phyloP scores from a whole-genome alignment of 768 basidiomycete genomes.

The Mycena capillaripes region DNA sequence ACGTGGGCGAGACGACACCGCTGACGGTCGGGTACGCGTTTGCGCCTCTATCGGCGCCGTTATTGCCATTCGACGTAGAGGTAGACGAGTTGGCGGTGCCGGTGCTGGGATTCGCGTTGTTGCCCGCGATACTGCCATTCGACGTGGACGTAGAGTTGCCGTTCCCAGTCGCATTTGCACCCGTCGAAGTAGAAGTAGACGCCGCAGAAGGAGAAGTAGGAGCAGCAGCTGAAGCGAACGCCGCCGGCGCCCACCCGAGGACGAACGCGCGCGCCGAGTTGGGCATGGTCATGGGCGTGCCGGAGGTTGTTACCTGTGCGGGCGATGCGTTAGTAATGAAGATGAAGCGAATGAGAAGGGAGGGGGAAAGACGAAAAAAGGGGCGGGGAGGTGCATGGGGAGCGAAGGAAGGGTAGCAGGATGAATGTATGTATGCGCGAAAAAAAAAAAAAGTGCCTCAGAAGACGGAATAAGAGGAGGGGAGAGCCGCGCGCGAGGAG shows the following conservation, averaged over 20 bases:
- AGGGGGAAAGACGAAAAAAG: constrained; percentile 70
- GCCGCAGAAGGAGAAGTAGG: constrained; percentile 46
- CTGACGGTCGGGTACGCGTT: not conserved
- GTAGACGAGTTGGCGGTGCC: not conserved
- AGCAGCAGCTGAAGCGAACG: constrained; percentile 50
- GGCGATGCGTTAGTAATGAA: no score
- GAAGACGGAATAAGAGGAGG: no score
- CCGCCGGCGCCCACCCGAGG: constrained; percentile 79
- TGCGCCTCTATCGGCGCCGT: no score
- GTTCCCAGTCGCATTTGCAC: not conserved
- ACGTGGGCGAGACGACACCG: constrained; percentile 24
- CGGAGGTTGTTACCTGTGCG: constrained; percentile 75
- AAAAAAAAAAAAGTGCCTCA: no score
- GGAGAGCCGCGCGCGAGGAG: no score
- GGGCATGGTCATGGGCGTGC: constrained; percentile 78
- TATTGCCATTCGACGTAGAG: no score
- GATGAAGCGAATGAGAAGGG: no score
- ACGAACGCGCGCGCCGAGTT: constrained; percentile 88
- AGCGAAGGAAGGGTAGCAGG: constrained; percentile 70
- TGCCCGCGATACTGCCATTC: not conserved
- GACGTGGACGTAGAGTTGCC: not conserved
- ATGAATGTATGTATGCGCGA: no score
- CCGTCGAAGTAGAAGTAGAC: constrained; percentile 37
- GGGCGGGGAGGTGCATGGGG: constrained; percentile 13
- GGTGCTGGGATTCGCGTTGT: not conserved